Percentiles rank a stretch among this genome's conserved stretches.
These are phyloP conservation scores for Hyparrhenia diplandra DNA, from an alignment of 176 grass and related monocot genomes.

Conservation along the genomic window DNA sequence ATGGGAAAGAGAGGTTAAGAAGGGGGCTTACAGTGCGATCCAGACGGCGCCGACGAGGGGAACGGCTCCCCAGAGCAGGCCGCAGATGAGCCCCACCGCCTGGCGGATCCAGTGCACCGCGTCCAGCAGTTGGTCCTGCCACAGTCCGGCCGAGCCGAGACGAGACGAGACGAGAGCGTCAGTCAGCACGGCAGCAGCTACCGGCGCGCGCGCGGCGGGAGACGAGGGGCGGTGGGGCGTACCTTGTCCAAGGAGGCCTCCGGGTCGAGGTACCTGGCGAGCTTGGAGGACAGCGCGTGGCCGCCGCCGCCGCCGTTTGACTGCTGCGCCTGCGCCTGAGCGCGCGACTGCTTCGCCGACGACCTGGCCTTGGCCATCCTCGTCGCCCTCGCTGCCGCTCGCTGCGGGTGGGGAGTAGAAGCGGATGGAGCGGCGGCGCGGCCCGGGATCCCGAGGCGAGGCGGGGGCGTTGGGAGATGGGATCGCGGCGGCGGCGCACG, in stretches of 20 bases:
- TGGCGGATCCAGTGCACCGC: conserved; percentile 97
- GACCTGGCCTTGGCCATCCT: conserved; percentile 63
- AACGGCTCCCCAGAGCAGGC: conserved; percentile 80
- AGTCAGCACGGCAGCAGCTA: not conserved
- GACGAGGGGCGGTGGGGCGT: not conserved
- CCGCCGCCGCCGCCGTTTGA: conserved; percentile 54
- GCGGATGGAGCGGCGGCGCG: conserved; percentile 18
- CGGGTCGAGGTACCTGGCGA: conserved; percentile 86
- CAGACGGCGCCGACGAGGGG: conserved; percentile 85
- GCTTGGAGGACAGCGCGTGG: conserved; percentile 57
- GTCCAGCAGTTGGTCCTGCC: conserved; percentile 81
- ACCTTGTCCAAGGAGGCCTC: conserved; percentile 88
- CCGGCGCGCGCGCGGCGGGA: not conserved
- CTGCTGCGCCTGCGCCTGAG: conserved; percentile 28
- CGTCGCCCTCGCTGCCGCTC: not conserved
- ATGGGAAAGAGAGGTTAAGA: not conserved
- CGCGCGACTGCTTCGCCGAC: conserved; percentile 40
- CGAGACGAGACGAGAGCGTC: not conserved
- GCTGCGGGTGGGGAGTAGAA: not conserved
- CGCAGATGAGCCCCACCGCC: conserved; percentile 64
- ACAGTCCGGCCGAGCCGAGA: not conserved
- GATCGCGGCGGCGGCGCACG: conserved; percentile 28
- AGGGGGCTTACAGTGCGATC: conserved; percentile 66
- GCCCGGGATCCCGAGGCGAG: conserved; percentile 1
- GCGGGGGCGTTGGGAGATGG: not conserved